phyloP scores from a whole-genome alignment of 768 basidiomycete species.

The Antrodiella citrinella region DNA sequence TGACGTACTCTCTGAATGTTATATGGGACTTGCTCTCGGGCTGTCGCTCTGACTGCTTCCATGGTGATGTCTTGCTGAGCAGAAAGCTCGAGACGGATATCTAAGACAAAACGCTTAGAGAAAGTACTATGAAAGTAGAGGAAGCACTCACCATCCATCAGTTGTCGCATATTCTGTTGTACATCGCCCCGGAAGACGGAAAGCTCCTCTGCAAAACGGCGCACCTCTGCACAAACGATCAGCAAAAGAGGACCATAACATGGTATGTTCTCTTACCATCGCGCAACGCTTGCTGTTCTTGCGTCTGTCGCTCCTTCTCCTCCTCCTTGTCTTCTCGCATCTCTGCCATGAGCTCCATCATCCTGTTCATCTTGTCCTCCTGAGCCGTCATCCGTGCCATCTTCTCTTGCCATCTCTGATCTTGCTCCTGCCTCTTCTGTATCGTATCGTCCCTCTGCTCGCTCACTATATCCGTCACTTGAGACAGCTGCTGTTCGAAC shows the following conservation, averaged over 20 bases:
- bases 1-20: slow-evolving; percentile 74
- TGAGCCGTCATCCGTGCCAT: slow-evolving; percentile 48
- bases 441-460: slow-evolving; percentile 54
- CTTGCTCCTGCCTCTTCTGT: slow-evolving; percentile 50
- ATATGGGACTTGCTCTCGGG: slow-evolving; percentile 70
- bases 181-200: slow-evolving; percentile 52
- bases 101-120: slow-evolving; percentile 9
- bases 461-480: slow-evolving; percentile 67
- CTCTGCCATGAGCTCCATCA: slow-evolving; percentile 40
- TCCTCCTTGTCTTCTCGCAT: slow-evolving; percentile 50
- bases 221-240: slow-evolving; percentile 50
- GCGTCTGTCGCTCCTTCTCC: slow-evolving; percentile 48
- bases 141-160: slow-evolving; percentile 48
- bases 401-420: slow-evolving; percentile 60
- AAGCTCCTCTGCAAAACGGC: slow-evolving; percentile 53
- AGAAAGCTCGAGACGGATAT: slow-evolving; percentile 35
- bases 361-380: slow-evolving; percentile 44
- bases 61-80: slow-evolving; percentile 64
- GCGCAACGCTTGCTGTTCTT: slow-evolving; percentile 35
- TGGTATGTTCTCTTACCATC: slow-evolving; percentile 49
- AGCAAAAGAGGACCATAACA: too few species aligned
- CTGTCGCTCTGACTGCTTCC: slow-evolving; percentile 59
- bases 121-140: background rate
- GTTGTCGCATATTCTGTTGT: slow-evolving; percentile 40
- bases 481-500: slow-evolving; percentile 51